Conservation (phyloP, 2,329 filamentous ascomycete genomes). For the Emmonsia crescens region DNA sequence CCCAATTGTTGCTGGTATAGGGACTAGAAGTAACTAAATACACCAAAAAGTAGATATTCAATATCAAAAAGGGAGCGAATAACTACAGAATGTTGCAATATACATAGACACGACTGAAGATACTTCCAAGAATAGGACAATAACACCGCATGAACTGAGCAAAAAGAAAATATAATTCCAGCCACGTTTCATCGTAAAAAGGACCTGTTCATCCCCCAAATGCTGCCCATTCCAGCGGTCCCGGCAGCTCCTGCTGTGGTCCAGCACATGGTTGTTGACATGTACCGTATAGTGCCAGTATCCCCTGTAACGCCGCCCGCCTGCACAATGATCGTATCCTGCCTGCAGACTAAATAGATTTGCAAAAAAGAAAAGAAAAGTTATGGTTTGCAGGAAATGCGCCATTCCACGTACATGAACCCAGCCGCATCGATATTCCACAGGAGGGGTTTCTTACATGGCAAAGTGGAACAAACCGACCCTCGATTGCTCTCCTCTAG, state of each 20-base stretch:
- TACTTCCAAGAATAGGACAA: slow-evolving; percentile 5
- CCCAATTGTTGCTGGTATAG: background rate
- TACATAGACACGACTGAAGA: background rate
- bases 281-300: background rate
- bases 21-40: background rate
- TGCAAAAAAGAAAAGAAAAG: background rate
- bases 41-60: background rate
- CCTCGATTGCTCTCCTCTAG: background rate
- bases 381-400: background rate
- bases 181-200: slow-evolving; percentile 3
- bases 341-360: background rate
- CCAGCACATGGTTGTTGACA: background rate
- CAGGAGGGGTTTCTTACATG: background rate
- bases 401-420: background rate
- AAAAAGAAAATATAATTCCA: slow-evolving; percentile 5
- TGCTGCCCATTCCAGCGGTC: slow-evolving; percentile 12
- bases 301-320: slow-evolving; percentile 3
- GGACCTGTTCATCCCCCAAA: slow-evolving; percentile 1
- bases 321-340: slow-evolving; percentile 4
- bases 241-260: slow-evolving; percentile 4
- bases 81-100: background rate
- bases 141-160: background rate
- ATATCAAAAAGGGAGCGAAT: background rate
- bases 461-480: background rate
- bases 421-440: background rate